A percentile compares a stretch with the other conserved stretches of the same genome.
Evolutionary conservation across 2,329 filamentous ascomycete species (phyloP).

Genomic region (Exophiala xenobiotica): DNA sequence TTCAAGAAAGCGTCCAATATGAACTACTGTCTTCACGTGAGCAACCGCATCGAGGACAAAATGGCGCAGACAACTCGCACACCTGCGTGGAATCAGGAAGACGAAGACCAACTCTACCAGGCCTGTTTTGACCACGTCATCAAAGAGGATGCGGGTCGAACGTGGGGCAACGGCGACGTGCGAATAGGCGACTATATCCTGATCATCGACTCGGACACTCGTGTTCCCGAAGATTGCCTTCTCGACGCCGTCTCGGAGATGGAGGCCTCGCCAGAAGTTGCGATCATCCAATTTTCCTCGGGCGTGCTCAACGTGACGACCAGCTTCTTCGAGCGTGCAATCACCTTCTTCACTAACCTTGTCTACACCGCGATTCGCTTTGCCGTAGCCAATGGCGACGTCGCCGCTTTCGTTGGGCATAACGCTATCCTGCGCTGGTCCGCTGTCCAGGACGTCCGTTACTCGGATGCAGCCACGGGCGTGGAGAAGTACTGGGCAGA

Average conservation of each 20-base stretch:
- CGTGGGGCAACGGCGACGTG: constrained; percentile 77
- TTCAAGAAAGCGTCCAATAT: constrained; percentile 76
- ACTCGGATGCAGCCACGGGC: constrained; percentile 41
- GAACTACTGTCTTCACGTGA: constrained; percentile 67
- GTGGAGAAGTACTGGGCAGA: constrained; percentile 73
- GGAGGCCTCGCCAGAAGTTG: constrained; percentile 67
- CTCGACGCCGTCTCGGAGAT: constrained; percentile 70
- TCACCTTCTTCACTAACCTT: constrained; percentile 77
- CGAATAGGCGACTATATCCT: constrained; percentile 78
- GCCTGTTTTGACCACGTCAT: constrained; percentile 52
- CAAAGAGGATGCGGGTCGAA: constrained; percentile 52
- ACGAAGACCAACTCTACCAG: constrained; percentile 51
- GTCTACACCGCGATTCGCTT: constrained; percentile 73
- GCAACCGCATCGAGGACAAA: constrained; percentile 61
- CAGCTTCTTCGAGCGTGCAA: constrained; percentile 72
- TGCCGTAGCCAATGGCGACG: constrained; percentile 68
- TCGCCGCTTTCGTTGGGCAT: constrained; percentile 74
- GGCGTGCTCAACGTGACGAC: constrained; percentile 74
- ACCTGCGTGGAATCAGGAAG: constrained; percentile 34
- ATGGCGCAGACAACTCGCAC: constrained; percentile 36
- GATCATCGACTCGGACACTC: constrained; percentile 68
- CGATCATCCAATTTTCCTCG: constrained; percentile 69
- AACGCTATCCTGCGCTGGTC: constrained; percentile 73
- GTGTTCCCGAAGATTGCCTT: constrained; percentile 66
- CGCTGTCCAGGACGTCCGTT: constrained; percentile 60